A percentile compares a stretch with the other conserved stretches of the same genome.
phyloP scores from a whole-genome alignment of 345 rosid genomes.

The Eucalyptus regnans region DNA sequence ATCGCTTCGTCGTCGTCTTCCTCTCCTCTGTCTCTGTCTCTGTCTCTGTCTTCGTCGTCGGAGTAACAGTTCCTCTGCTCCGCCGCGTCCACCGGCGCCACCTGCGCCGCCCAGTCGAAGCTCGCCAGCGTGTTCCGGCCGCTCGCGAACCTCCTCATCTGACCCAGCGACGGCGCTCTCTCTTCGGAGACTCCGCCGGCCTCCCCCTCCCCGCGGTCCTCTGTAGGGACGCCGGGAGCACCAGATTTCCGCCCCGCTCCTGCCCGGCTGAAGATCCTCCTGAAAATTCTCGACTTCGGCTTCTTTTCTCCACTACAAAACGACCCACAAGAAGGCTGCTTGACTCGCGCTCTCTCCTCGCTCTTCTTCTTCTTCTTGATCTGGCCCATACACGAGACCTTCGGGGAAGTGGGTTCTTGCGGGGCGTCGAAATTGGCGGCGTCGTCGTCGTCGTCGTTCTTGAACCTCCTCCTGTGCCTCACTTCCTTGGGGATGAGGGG shows the following conservation, averaged over 20 bases:
- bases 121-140: conserved; percentile 38
- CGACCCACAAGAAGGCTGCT: background rate
- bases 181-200: background rate
- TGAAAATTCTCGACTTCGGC: conserved; percentile 15
- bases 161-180: conserved; percentile 51
- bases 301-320: conserved; percentile 3
- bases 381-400: conserved; percentile 87
- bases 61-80: conserved; percentile 18
- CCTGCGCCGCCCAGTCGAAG: conserved; percentile 68
- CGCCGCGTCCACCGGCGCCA: conserved; percentile 30
- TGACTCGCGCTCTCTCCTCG: background rate
- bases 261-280: conserved; percentile 18
- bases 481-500: conserved; percentile 56
- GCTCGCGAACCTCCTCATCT: conserved; percentile 74
- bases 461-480: conserved; percentile 19
- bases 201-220: background rate
- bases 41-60: conserved; percentile 47
- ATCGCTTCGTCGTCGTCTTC: conserved; percentile 17
- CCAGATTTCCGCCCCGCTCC: conserved; percentile 6
- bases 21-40: conserved; percentile 12
- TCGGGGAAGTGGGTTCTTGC: conserved; percentile 76
- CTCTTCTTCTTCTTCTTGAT: conserved; percentile 28
- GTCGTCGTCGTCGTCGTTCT: conserved; percentile 11
- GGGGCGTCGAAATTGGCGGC: background rate
- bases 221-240: background rate